Evolutionary conservation across 805 yeast species (phyloP), one percentile per base, ranked within the genome.

Genomic region (Candida cerambycidarum): DNA sequence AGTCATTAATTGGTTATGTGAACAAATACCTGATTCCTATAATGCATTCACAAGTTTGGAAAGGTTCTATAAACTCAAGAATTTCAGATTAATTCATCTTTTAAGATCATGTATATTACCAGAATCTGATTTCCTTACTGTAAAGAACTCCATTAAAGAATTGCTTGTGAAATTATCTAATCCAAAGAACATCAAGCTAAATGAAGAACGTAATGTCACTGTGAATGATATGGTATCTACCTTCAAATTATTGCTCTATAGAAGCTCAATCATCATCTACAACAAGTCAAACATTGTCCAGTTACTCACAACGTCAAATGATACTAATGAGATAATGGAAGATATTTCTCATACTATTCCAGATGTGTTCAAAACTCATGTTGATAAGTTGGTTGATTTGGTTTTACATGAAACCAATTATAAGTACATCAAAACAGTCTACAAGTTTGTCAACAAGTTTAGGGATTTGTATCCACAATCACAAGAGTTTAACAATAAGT

Each of bases 271-370:
- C 24, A 60, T 84, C 3, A 56, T 83, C 16, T 84, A 75, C 61
- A 89, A 88, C 63, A 75, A 76, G 52, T 76, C 87, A 15, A 85
- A 80, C 53, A 68, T 88, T 14, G 61, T 75, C 0, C 69, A 77
- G 13, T 61, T 86, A 4, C 60, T 85, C n/a, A 70, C 63, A 14
- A 53, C 69, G 27, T 63, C 78, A 5, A 71, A 68, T 42, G 68
- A 75, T 38, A 73, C 89, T 0, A 76, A 79, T 42, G 78, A 73
- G 38, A 49, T 85, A 3, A 61, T 88, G 18, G 81, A 80, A 44
- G 69, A 76, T 32, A 76, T 86, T 2, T 80, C 95, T 0, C 53
- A 59, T 2, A 69, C 75, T 3, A 65, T 77, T 36, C 96, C 96
- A 0, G 73, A 75, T 11, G 79, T 83, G 1, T 73, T 89, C 57